Evolutionary conservation across 768 basidiomycete species (phyloP), one percentile per base, ranked within the genome.

Genomic region (Bullera alba): DNA sequence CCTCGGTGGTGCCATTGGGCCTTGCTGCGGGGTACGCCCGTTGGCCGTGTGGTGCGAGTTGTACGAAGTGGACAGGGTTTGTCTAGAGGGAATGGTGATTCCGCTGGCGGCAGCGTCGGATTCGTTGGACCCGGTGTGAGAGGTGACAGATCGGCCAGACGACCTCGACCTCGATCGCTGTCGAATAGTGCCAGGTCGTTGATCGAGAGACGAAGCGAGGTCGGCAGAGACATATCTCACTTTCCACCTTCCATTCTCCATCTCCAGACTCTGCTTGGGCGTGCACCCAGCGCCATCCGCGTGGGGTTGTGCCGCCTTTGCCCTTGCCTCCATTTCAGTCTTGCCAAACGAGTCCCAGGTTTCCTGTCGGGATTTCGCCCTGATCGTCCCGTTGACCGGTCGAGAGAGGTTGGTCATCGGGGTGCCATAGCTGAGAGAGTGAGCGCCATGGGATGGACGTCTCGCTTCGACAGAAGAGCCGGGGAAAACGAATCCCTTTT

Each of bases 281-380:
- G 65, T 67, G 32, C 26, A 46, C 22, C 55, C 57, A 39, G 36
- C 26, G 45, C 32, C 12, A 34, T 30, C 16, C 16, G 23, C 38
- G 39, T 37, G 35, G 34, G 25, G 45, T 6, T 6, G 23, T 43
- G 19, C 42, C 27, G 32, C 50, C 22, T 10, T 6, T 38, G 17
- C 37, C 8, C 37, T 10, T 10, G 37, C 37, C 23, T 32, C 8
- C 41, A 60, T 39, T 43, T 55, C 57, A 23, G 60, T 50, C 30
- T 48, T 43, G 21, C 65, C 65, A 25, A 62, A 62, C 10, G 48
- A 43, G 41, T 67, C 65, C 65, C 65, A 67, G 27, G n/a, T 47
- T 26, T 48, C 49, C 28, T 10, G 37, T 39, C 37, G 37, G 5
- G 55, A 45, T 25, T 59, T 58, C 0, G 53, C 51, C 10, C 63